Conservation (phyloP, 371 early-diverging fungal genomes). For the Syncephalastrum racemosum region DNA sequence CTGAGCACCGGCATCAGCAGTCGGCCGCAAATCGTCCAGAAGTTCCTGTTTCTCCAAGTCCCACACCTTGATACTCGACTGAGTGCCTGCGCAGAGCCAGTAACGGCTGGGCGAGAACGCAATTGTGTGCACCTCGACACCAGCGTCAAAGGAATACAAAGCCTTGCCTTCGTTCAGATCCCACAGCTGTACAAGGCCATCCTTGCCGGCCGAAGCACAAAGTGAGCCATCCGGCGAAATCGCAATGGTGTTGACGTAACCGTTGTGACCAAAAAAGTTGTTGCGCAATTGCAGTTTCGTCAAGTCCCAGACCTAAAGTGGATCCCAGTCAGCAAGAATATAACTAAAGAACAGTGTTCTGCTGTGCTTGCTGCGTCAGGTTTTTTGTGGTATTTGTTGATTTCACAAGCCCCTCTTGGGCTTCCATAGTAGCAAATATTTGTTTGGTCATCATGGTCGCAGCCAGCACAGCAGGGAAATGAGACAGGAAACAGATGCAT, state of each 20-base stretch:
- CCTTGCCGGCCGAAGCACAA: slow-evolving; percentile 99
- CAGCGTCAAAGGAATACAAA: slow-evolving; percentile 97
- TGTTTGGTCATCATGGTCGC: background rate
- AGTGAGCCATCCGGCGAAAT: slow-evolving; percentile 99
- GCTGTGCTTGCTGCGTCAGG: slow-evolving; percentile 1
- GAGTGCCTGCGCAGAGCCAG: slow-evolving; percentile 99
- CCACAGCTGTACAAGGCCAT: slow-evolving; percentile 98
- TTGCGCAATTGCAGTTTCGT: slow-evolving; percentile 95
- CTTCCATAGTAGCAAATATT: slow-evolving; percentile 23
- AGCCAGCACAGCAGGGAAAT: too few species aligned
- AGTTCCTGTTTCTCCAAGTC: slow-evolving; percentile 97
- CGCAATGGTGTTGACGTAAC: slow-evolving; percentile 96
- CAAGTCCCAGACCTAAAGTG: slow-evolving; percentile 88
- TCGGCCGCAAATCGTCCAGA: slow-evolving; percentile 94
- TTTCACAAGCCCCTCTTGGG: slow-evolving; percentile 9
- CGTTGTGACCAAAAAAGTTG: slow-evolving; percentile 98
- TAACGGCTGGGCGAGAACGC: slow-evolving; percentile 99
- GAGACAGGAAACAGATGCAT: too few species aligned
- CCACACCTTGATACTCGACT: slow-evolving; percentile 97
- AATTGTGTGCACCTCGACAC: slow-evolving; percentile 92
- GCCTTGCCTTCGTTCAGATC: slow-evolving; percentile 99
- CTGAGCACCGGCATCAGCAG: slow-evolving; percentile 74
- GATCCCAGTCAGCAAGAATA: background rate
- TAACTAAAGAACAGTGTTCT: background rate
- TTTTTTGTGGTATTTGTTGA: slow-evolving; percentile 9